A percentile compares a stretch with the other conserved stretches of the same genome.
Evolutionary conservation across 1,284 basidiomycete species (phyloP).

Genomic region (Peniophora sp.): DNA sequence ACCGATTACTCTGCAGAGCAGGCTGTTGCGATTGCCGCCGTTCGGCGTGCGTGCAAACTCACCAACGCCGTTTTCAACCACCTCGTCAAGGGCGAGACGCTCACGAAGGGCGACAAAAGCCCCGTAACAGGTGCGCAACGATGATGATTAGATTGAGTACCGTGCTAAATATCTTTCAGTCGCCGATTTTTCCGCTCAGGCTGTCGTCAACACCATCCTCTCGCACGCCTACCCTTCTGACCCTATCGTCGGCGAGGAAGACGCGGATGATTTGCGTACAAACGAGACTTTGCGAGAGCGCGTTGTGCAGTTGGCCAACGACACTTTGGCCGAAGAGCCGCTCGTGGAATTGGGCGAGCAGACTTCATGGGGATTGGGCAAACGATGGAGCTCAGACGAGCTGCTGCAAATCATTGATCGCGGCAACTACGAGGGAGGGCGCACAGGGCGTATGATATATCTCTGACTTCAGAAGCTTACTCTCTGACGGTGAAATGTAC

Average conservation of each 20-base stretch:
- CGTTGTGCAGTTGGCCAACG: constrained; percentile 81
- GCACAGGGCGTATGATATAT: constrained; percentile 61
- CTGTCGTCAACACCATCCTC: constrained; percentile 80
- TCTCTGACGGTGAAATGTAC: not conserved
- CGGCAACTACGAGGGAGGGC: constrained; percentile 77
- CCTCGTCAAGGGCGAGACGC: constrained; percentile 80
- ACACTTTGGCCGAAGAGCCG: constrained; percentile 56
- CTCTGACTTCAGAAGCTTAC: not conserved
- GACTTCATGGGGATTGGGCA: constrained; percentile 60
- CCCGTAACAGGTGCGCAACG: constrained; percentile 87
- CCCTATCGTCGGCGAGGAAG: constrained; percentile 93
- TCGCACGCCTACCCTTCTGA: constrained; percentile 75
- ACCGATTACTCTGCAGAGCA: constrained; percentile 43
- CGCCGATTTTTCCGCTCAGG: constrained; percentile 87
- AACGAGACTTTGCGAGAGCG: constrained; percentile 52
- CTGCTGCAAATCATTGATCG: constrained; percentile 83
- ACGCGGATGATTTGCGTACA: constrained; percentile 71
- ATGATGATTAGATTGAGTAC: not conserved
- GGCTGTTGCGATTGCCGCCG: constrained; percentile 81
- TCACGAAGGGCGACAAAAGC: constrained; percentile 91
- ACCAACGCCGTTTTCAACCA: constrained; percentile 86
- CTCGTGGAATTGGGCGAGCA: constrained; percentile 39
- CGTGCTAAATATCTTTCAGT: constrained; percentile 38
- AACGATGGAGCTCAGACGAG: constrained; percentile 44
- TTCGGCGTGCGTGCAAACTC: constrained; percentile 79